Conservation (phyloP, 768 basidiomycete genomes). For the Strobilomyces confusus region DNA sequence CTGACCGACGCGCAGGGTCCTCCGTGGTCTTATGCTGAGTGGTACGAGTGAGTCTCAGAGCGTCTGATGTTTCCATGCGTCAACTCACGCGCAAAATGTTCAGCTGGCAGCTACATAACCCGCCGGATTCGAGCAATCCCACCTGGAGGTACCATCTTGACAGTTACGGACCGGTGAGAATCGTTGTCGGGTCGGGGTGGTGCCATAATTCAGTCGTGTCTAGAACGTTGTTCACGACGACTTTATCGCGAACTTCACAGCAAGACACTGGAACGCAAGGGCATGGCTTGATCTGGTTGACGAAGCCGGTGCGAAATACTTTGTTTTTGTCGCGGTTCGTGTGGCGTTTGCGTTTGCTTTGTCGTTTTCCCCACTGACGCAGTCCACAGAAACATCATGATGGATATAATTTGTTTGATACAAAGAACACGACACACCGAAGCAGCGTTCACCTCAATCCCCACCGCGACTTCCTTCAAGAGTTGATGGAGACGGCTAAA, state of each 20-base stretch:
- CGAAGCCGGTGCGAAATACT: slow-evolving; percentile 57
- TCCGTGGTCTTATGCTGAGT: slow-evolving; percentile 44
- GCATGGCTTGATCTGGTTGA: slow-evolving; percentile 54
- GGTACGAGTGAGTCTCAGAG: slow-evolving; percentile 45
- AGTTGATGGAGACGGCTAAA: slow-evolving; percentile 48
- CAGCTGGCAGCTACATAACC: slow-evolving; percentile 40
- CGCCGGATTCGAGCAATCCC: slow-evolving; percentile 33
- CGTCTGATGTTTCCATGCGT: neutral
- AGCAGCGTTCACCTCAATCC: slow-evolving; percentile 48
- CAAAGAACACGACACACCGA: slow-evolving; percentile 48
- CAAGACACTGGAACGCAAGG: slow-evolving; percentile 49
- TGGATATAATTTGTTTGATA: slow-evolving; percentile 55
- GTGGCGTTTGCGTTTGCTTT: neutral
- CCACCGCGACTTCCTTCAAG: slow-evolving; percentile 47
- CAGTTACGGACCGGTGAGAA: slow-evolving; percentile 41
- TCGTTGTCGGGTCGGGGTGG: neutral
- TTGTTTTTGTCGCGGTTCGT: slow-evolving; percentile 51
- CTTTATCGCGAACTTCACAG: slow-evolving; percentile 53
- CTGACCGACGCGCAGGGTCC: slow-evolving; percentile 33
- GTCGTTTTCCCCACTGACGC: neutral
- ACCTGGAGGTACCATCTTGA: slow-evolving; percentile 49
- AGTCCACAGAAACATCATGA: slow-evolving; percentile 55
- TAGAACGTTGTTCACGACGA: slow-evolving; percentile 53
- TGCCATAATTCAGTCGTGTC: neutral
- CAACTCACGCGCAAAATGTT: neutral